A percentile compares a stretch with the other conserved stretches of the same genome.
These are phyloP conservation scores for Euphorbia corollata DNA, from an alignment of 441 rosid genomes.

Conservation along the genomic window DNA sequence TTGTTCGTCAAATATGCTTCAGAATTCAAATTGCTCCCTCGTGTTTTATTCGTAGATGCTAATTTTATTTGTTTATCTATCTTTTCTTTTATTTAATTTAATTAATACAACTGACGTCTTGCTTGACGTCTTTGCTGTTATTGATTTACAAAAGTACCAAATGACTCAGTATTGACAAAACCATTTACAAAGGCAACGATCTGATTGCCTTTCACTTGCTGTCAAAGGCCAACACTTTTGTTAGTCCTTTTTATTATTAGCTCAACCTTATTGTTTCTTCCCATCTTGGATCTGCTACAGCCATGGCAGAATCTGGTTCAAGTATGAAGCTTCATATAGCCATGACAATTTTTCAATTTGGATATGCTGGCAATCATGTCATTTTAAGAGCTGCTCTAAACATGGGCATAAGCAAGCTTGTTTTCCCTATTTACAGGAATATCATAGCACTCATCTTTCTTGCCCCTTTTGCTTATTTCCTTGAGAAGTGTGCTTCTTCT, in stretches of 20 bases:
- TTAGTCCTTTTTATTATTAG: not conserved
- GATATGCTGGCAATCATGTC: constrained; percentile 76
- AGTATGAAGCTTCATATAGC: constrained; percentile 54
- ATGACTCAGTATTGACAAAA: too few species aligned
- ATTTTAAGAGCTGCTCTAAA: constrained; percentile 71
- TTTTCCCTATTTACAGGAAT: constrained; percentile 79
- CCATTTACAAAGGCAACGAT: too few species aligned
- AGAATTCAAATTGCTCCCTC: too few species aligned
- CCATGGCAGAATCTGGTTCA: constrained; percentile 30
- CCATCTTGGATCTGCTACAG: not conserved
- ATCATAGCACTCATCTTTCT: constrained; percentile 62
- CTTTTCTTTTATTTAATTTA: too few species aligned
- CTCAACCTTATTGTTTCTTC: not conserved
- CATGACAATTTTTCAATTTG: constrained; percentile 64
- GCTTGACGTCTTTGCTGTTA: too few species aligned
- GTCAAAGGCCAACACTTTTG: too few species aligned
- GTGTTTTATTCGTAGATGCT: too few species aligned
- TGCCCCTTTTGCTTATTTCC: constrained; percentile 63
- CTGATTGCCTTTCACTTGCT: too few species aligned
- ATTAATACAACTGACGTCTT: too few species aligned
- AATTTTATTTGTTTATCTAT: too few species aligned
- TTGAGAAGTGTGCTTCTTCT: constrained; percentile 50
- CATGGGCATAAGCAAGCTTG: constrained; percentile 84
- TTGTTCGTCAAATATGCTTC: too few species aligned
- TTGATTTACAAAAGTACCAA: too few species aligned